Percentiles rank a stretch among this genome's conserved stretches.
Evolutionary conservation across 192 early-diverging fungal species (phyloP).

Genomic region (Linnemannia schmuckeri): DNA sequence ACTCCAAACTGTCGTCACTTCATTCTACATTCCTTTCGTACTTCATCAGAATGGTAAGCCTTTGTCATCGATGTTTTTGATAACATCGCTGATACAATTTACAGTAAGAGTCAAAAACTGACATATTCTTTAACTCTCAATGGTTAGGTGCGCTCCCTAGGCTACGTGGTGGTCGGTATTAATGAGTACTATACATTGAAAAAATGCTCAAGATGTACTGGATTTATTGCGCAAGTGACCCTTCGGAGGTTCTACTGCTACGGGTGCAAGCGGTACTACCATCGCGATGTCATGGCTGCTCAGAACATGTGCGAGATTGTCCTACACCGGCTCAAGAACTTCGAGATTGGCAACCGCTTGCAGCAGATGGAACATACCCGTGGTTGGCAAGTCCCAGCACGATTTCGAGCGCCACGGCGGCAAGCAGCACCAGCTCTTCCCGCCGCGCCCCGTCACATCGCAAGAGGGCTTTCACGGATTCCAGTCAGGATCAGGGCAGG

Average conservation of each 20-base stretch:
- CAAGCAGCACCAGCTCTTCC: no score
- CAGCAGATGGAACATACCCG: constrained; percentile 9
- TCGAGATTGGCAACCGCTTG: background rate
- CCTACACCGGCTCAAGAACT: background rate
- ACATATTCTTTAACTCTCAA: no score
- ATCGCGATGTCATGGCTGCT: constrained; percentile 14
- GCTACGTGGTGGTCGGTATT: constrained; percentile 10
- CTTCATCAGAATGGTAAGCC: background rate
- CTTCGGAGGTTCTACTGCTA: background rate
- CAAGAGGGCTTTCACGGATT: no score
- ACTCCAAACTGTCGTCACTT: background rate
- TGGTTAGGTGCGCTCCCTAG: constrained; percentile 11
- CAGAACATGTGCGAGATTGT: constrained; percentile 18
- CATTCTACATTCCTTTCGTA: background rate
- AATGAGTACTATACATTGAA: constrained; percentile 19
- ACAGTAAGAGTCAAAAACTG: no score
- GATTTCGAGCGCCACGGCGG: no score
- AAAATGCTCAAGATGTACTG: background rate
- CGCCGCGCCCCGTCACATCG: no score
- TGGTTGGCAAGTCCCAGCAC: background rate
- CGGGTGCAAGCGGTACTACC: background rate
- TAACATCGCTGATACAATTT: no score
- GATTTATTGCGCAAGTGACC: constrained; percentile 12
- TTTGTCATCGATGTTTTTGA: no score
- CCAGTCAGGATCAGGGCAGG: no score